Percentiles rank a stretch among this genome's conserved stretches.
Conservation (phyloP, 2,329 filamentous ascomycete genomes). For the Ceratocystis alfenasii region DNA sequence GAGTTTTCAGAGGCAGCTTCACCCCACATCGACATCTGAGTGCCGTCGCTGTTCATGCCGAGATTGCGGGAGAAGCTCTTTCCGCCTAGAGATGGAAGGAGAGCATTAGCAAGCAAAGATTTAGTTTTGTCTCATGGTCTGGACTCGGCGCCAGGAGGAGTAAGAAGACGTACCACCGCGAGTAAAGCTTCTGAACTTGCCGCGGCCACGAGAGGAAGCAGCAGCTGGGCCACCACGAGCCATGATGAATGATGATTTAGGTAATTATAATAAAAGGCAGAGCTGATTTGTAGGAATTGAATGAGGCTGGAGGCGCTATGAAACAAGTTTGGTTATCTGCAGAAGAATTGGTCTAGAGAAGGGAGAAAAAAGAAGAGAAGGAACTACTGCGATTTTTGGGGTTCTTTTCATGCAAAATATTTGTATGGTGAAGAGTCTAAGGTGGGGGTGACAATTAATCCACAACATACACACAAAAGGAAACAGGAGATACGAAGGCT, state of each 20-base stretch:
- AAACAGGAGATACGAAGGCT: too few species aligned
- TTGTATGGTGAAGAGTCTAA: too few species aligned
- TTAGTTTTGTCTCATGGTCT: constrained; percentile 1
- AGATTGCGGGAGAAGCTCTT: constrained; percentile 93
- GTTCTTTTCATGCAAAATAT: too few species aligned
- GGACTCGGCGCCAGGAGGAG: constrained; percentile 24
- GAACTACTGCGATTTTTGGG: neutral
- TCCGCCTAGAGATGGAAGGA: constrained; percentile 49
- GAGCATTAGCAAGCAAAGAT: constrained; percentile 20
- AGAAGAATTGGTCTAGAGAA: neutral
- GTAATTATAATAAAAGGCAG: neutral
- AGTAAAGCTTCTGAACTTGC: constrained; percentile 89
- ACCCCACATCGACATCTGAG: constrained; percentile 73
- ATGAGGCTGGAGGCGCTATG: neutral
- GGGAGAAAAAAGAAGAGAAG: neutral
- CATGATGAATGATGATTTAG: constrained; percentile 30
- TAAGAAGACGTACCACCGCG: constrained; percentile 58
- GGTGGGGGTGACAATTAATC: too few species aligned
- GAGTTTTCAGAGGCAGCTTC: constrained; percentile 30
- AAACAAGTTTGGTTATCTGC: too few species aligned
- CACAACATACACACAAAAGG: too few species aligned
- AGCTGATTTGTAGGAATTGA: neutral
- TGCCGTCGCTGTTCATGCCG: constrained; percentile 76
- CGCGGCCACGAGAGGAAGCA: constrained; percentile 56
- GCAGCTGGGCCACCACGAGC: constrained; percentile 35